Conservation (phyloP, 1,284 basidiomycete genomes). For the Ganoderma sinense region DNA sequence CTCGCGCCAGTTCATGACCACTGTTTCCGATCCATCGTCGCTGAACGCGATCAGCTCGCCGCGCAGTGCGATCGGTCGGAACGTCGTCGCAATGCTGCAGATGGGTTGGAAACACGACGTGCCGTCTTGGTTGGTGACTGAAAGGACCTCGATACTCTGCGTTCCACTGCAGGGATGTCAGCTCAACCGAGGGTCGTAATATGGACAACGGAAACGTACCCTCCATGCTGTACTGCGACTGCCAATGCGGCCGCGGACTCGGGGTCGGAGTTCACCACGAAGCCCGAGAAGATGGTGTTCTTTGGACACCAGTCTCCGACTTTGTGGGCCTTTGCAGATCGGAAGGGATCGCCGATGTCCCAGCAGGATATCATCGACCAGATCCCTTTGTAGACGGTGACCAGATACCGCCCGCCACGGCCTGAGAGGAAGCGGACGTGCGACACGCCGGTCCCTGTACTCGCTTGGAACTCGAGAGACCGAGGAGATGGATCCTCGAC, state of each 20-base stretch:
- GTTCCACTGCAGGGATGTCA: constrained; percentile 18
- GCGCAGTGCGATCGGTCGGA: constrained; percentile 53
- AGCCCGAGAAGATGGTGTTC: constrained; percentile 56
- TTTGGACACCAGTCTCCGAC: constrained; percentile 59
- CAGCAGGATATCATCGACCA: constrained; percentile 64
- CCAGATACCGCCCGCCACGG: constrained; percentile 48
- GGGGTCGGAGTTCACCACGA: constrained; percentile 55
- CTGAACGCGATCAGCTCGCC: constrained; percentile 60
- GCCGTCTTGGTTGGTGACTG: constrained; percentile 7
- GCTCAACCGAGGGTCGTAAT: background rate
- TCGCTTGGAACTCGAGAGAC: constrained; percentile 35
- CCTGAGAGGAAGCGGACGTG: constrained; percentile 60
- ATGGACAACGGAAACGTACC: constrained; percentile 32
- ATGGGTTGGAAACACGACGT: constrained; percentile 22
- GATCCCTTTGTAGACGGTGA: constrained; percentile 63
- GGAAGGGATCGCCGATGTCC: constrained; percentile 43
- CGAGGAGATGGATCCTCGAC: constrained; percentile 29
- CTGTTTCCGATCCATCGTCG: constrained; percentile 56
- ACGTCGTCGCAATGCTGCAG: constrained; percentile 44
- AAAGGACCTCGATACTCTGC: constrained; percentile 35
- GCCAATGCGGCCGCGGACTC: constrained; percentile 55
- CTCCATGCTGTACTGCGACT: constrained; percentile 46
- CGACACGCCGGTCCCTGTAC: constrained; percentile 51
- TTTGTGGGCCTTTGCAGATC: constrained; percentile 29
- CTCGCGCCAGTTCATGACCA: constrained; percentile 60